phyloP scores from a whole-genome alignment of 1,284 basidiomycete species.

The Rhizoctonia solani region DNA sequence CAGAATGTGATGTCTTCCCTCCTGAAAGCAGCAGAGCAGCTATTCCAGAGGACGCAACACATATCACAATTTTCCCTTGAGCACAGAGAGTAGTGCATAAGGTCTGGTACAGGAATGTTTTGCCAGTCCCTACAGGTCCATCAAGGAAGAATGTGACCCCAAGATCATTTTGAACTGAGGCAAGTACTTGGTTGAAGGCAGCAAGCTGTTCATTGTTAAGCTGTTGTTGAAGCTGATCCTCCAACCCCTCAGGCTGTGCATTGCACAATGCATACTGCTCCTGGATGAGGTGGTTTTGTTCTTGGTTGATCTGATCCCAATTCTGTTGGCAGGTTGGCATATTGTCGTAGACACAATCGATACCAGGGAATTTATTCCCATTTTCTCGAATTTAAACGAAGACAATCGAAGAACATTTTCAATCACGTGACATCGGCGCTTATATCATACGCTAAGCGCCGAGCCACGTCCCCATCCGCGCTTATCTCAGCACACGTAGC shows the following conservation, averaged over 20 bases:
- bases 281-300: conserved; percentile 47
- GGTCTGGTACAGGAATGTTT: conserved; percentile 54
- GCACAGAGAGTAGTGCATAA: conserved; percentile 45
- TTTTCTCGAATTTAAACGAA: too few relatives aligned
- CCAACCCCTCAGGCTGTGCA: conserved; percentile 35
- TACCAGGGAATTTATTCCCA: too few relatives aligned
- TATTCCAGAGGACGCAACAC: conserved; percentile 55
- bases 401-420: too few relatives aligned
- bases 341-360: too few relatives aligned
- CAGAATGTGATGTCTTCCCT: conserved; percentile 52
- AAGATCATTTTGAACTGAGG: conserved; percentile 41
- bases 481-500: too few relatives aligned
- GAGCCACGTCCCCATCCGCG: too few relatives aligned
- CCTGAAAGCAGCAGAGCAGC: conserved; percentile 50
- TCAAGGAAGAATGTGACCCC: conserved; percentile 52
- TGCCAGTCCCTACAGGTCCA: conserved; percentile 55
- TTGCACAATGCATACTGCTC: conserved; percentile 49
- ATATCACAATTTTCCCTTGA: conserved; percentile 47
- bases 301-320: conserved; percentile 42
- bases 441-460: too few relatives aligned
- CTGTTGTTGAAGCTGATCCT: conserved; percentile 35
- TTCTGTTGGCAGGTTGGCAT: conserved; percentile 45
- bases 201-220: conserved; percentile 50
- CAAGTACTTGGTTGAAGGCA: conserved; percentile 46
- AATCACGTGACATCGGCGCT: too few relatives aligned